Evolutionary conservation across 2,329 filamentous ascomycete genomes (phyloP), one percentile per base, ranked within the genome.

Genomic region (Ilyonectria destructans): DNA sequence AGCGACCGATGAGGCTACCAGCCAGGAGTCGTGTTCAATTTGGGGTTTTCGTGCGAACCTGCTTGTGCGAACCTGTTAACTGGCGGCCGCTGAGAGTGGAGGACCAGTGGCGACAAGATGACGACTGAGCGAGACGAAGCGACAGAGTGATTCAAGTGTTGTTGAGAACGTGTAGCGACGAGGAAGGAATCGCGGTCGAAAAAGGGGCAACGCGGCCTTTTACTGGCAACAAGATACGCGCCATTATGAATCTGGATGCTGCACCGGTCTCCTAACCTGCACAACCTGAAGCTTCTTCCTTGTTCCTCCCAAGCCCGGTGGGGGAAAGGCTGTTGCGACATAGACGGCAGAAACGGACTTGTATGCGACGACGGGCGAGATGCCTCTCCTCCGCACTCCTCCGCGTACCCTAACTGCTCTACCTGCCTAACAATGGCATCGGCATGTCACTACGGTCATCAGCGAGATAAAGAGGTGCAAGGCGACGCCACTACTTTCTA

Each of bases 131-230:
- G 52, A 33, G 40, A 54, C 31, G 17, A 40, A 49, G 61, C 33
- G 54, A 26, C 49, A 45, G 26, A 35, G 13, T 40, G 45, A 56
- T 48, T n/a, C 10, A 31, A 52, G 49, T 33, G 17, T 19, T 26
- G 9, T 52, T 33, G 17, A 10, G 29, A 15, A 35, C 49, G 29
- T 26, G 51, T 58, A 43, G 29, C 37, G 45, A 26, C 48, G 43
- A 55, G 26, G 54, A 58, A 64, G 37, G 46, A 48, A 26, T 23
- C 26, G 46, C 35, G 12, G 21, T 48, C 21, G 43, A 37, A 35
- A 52, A 52, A 49, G 65, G 65, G 58, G 21, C 43, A 17, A 17
- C n/a, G 48, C 48, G 37, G 19, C 54, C 48, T 67, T 67, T 67
- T 67, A 59, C 59, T 62, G 35, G 54, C 51, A 26, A 54, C 62